Evolutionary conservation across 2,329 filamentous ascomycete species (phyloP), one percentile per base, ranked within the genome.

Genomic region (Stemphylium lycopersici): DNA sequence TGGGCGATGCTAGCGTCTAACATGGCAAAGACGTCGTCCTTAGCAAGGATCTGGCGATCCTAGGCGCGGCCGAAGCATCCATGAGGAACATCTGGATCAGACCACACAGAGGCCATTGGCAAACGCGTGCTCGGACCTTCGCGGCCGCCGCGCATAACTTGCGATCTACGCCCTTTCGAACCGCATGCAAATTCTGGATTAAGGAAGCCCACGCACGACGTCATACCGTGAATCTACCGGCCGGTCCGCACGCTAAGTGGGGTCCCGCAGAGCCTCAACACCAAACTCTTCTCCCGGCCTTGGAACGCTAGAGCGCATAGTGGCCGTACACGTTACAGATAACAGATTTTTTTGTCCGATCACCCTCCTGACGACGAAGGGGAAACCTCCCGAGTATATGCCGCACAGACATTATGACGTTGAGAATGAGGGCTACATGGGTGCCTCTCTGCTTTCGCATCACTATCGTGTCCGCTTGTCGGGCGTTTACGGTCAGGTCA

Each of bases 231-330:
- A 45, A 45, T 39, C 47, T 40, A 48, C 52, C 52, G 52, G 22
- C 39, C 29, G 46, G 36, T 43, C 52, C 47, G 52, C 36, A 31
- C 46, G 49, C 47, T 51, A 55, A 55, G 52, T 55, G 52, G 52
- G 51, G 43, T 78, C 37, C 48, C 55, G 57, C 55, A 60, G 57
- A 60, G 57, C 57, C 57, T 60, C 57, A 60, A 60, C 57, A 59
- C 54, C 55, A 58, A 55, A 52, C 36, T 48, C 47, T 57, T 47
- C 50, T 40, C 39, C 18, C 33, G 36, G 15, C 37, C 41, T 11
- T 22, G 15, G 38, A 49, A 54, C 55, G 52, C 58, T 60, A 58
- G 38, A 50, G 40, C 56, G 39, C 38, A 59, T 47, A 44, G 45
- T 43, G 40, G 36, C 32, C 33, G 45, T 48, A 50, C 46, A 40